phyloP scores from a whole-genome alignment of 176 grass and related monocot genomes.

The Cenchrus purpureus region DNA sequence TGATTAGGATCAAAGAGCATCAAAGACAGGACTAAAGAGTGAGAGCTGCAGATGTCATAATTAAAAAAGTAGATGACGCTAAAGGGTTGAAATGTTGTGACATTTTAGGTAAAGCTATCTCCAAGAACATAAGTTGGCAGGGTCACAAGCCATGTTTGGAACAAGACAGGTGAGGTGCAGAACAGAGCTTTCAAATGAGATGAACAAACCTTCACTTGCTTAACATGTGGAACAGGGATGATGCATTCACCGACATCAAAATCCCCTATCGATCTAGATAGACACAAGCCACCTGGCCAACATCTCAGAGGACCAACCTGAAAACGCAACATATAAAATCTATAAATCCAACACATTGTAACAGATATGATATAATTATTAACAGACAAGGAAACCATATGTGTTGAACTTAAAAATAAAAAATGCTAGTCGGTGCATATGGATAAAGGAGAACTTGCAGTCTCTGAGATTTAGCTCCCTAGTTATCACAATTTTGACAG shows the following conservation, averaged over 20 bases:
- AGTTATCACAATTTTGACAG: background rate
- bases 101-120: conserved; percentile 16
- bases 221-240: conserved; percentile 92
- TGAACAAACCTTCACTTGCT: conserved; percentile 95
- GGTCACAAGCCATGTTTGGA: background rate
- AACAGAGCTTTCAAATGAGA: conserved; percentile 37
- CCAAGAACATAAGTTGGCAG: conserved; percentile 20
- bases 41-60: conserved; percentile 5
- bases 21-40: background rate
- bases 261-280: conserved; percentile 99
- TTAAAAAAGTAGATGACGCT: conserved; percentile 20
- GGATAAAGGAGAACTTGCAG: background rate
- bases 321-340: conserved; percentile 35
- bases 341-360: conserved; percentile 20
- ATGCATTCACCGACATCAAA: conserved; percentile 94
- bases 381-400: background rate
- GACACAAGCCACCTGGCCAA: conserved; percentile 97
- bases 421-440: background rate
- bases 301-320: conserved; percentile 97
- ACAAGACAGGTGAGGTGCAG: background rate
- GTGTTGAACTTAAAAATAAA: background rate
- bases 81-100: background rate
- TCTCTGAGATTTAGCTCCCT: background rate
- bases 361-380: background rate
- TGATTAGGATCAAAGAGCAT: conserved; percentile 30